phyloP scores from a whole-genome alignment of 225 moss, liverwort and hornwort genomes.

The Marchantia polymorpha region DNA sequence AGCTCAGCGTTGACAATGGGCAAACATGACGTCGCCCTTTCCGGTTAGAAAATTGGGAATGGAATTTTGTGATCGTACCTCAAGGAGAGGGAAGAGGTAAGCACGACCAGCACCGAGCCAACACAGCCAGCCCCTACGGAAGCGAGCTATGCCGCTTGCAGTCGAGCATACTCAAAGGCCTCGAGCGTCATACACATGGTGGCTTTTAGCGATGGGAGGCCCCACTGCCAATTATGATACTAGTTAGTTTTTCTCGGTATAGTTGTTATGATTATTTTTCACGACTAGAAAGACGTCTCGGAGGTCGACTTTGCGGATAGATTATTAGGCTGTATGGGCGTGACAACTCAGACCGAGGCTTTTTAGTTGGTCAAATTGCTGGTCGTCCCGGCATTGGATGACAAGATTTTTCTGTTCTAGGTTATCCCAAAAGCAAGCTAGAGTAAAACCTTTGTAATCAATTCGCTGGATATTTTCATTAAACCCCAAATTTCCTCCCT shows the following conservation, averaged over 20 bases:
- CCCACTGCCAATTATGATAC: background rate
- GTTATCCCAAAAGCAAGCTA: background rate
- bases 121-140: background rate
- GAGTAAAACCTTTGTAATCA: background rate
- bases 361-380: slow-evolving; percentile 1
- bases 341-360: background rate
- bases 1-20: slow-evolving; percentile 11
- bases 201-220: background rate
- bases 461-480: background rate
- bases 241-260: slow-evolving; percentile 3
- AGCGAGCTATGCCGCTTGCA: background rate
- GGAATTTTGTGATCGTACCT: background rate
- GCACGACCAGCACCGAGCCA: background rate
- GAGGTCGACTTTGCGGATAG: background rate
- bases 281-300: background rate
- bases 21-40: background rate
- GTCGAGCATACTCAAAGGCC: background rate
- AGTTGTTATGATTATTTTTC: background rate
- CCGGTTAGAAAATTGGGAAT: slow-evolving; percentile 7
- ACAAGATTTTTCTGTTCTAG: background rate
- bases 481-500: background rate
- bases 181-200: background rate
- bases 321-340: background rate
- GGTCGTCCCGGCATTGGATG: background rate
- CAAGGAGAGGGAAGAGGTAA: background rate